These are phyloP conservation scores for Garcia nutans DNA, from an alignment of 345 rosid genomes.

Conservation along the genomic window DNA sequence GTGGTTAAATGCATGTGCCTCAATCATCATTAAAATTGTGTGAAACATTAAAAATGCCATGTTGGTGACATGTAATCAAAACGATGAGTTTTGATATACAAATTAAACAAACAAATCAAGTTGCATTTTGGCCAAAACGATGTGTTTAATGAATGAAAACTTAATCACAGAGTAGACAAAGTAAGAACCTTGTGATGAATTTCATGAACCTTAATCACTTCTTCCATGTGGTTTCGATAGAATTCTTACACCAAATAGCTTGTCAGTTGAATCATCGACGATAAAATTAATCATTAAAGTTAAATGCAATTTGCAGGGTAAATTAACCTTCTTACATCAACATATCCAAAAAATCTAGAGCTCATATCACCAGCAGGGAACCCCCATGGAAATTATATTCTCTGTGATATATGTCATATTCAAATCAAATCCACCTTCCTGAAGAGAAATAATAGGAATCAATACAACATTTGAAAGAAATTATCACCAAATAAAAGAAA, in stretches of 20 bases:
- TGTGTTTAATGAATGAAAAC: too few relatives aligned
- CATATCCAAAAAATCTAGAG: conserved; percentile 83
- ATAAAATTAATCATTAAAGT: conserved; percentile 5
- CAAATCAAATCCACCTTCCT: conserved; percentile 92
- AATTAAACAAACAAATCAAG: too few relatives aligned
- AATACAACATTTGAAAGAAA: neutral
- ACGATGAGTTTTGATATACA: too few relatives aligned
- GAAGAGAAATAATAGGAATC: conserved; percentile 14
- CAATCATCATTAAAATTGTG: too few relatives aligned
- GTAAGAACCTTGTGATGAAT: conserved; percentile 69
- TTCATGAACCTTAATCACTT: conserved; percentile 83
- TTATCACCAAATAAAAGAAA: neutral
- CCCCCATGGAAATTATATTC: conserved; percentile 92
- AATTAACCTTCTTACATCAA: conserved; percentile 49
- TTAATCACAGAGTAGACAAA: neutral
- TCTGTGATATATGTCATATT: conserved; percentile 83
- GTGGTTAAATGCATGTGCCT: too few relatives aligned
- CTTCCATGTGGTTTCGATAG: conserved; percentile 92
- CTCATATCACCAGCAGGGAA: conserved; percentile 96
- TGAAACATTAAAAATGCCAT: too few relatives aligned
- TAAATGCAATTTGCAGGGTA: conserved; percentile 6
- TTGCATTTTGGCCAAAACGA: too few relatives aligned
- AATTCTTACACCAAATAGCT: conserved; percentile 60
- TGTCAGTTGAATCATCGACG: conserved; percentile 5
- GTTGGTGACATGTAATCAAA: too few relatives aligned